Percentiles rank a stretch among this genome's conserved stretches.
Evolutionary conservation across 2,329 filamentous ascomycete genomes (phyloP).

Genomic region (Phialophora chinensis): DNA sequence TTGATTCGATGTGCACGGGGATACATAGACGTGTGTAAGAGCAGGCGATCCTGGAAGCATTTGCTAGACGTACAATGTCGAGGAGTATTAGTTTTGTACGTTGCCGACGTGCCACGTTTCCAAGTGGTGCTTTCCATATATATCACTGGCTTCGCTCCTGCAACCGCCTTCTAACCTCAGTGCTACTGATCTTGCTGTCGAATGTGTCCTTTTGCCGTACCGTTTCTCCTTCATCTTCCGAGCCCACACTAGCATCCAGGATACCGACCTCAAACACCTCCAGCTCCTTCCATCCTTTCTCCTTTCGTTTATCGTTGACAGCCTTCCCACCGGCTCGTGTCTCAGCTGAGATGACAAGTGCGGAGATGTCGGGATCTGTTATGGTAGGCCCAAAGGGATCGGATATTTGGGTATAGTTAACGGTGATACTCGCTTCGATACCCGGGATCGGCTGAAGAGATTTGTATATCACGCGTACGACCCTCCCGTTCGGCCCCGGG

Average conservation of each 20-base stretch:
- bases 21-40: not conserved
- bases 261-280: conserved; percentile 90
- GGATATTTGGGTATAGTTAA: conserved; percentile 83
- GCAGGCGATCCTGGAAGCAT: not conserved
- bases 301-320: conserved; percentile 80
- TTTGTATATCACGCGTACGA: conserved; percentile 44
- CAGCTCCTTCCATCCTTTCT: conserved; percentile 76
- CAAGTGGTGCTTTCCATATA: not conserved
- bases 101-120: not conserved
- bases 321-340: conserved; percentile 81
- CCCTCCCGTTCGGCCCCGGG: conserved; percentile 49
- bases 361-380: conserved; percentile 76
- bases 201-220: conserved; percentile 63
- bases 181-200: conserved; percentile 87
- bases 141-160: conserved; percentile 15
- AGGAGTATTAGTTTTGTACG: not conserved
- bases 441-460: conserved; percentile 39
- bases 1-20: conserved; percentile 17
- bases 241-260: conserved; percentile 60
- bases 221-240: conserved; percentile 40
- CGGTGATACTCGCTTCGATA: conserved; percentile 54
- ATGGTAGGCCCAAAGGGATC: conserved; percentile 92
- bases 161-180: conserved; percentile 70
- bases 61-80: conserved; percentile 7
- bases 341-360: conserved; percentile 85